Evolutionary conservation across 2,329 filamentous ascomycete species (phyloP), one percentile per base, ranked within the genome.

Genomic region (Botrytis aclada): DNA sequence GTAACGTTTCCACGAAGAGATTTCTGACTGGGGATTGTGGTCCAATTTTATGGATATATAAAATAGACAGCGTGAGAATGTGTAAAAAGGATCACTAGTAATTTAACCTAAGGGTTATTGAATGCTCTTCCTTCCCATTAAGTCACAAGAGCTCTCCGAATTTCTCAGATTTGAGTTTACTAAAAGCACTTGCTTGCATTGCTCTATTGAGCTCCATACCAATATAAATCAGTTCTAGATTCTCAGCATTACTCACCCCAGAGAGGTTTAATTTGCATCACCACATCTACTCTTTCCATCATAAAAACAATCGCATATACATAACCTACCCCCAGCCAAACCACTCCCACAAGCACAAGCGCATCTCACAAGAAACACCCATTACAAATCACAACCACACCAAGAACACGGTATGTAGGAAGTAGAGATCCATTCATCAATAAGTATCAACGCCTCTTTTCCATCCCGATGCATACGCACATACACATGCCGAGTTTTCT

Each of bases 391-490:
- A 22, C 16, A 41, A 41, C 0, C 39, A 0, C 22, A 16, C 45
- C 39, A 51, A 3, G 2, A 12, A 56, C 20, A 16, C 10, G 18
- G 22, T 29, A n/a, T 43, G 16, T 56, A 58, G 69, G 65, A 71
- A 73, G 69, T 71, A 60, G 72, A 71, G 72, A 65, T 71, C 72
- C 51, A 64, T 71, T 73, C 56, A 41, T 47, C n/a, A 54, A 70
- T 22, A 54, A n/a, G 39, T 56, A 58, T 51, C 60, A 62, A 71
- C 47, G 61, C 65, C 73, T 70, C 47, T 25, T 58, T 62, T 66
- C 70, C 64, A 62, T 47, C 34, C 64, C 43, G 25, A 51, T 47
- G 58, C 54, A 51, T 51, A 54, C 64, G 43, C 64, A 72, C 25
- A 32, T 69, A 45, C 43, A 45, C 43, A 45, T 65, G n/a, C 47